Evolutionary conservation across 2,329 filamentous ascomycete species (phyloP).

Genomic region (Celoporthe dispersa): DNA sequence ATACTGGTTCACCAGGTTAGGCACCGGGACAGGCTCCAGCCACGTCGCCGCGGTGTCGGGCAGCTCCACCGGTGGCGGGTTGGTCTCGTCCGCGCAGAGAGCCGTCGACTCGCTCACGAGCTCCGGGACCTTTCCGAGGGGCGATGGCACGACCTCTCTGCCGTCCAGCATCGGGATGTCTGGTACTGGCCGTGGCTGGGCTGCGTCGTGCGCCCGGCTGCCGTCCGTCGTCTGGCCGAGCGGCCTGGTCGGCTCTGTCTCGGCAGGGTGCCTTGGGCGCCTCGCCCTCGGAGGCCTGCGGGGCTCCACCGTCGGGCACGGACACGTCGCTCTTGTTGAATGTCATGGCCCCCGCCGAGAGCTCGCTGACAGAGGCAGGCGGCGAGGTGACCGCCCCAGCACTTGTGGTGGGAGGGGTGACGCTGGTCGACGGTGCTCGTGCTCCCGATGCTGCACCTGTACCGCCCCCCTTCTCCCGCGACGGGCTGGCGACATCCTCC

Average conservation of each 20-base stretch:
- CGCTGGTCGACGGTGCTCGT: background rate
- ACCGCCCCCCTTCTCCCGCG: background rate
- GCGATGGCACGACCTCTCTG: constrained; percentile 41
- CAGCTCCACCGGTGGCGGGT: constrained; percentile 52
- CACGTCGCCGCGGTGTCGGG: constrained; percentile 42
- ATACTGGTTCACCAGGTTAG: constrained; percentile 26
- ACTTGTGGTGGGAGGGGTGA: constrained; percentile 37
- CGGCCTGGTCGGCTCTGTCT: background rate
- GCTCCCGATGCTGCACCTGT: background rate
- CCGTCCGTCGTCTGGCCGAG: background rate
- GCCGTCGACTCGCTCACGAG: constrained; percentile 51
- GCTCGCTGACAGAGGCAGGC: constrained; percentile 32
- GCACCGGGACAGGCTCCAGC: constrained; percentile 31
- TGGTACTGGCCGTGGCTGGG: constrained; percentile 2
- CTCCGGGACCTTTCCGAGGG: constrained; percentile 52
- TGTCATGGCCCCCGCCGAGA: constrained; percentile 27
- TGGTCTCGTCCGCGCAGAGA: constrained; percentile 45
- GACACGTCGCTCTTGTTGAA: constrained; percentile 21
- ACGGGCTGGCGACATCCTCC: constrained; percentile 46
- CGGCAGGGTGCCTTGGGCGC: background rate
- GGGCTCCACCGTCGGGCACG: background rate
- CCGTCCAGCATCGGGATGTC: constrained; percentile 42
- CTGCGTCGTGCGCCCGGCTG: background rate
- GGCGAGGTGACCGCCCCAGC: constrained; percentile 33
- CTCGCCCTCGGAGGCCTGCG: background rate